Conservation (phyloP, 441 rosid genomes). For the Arabidopsis lyrata region DNA sequence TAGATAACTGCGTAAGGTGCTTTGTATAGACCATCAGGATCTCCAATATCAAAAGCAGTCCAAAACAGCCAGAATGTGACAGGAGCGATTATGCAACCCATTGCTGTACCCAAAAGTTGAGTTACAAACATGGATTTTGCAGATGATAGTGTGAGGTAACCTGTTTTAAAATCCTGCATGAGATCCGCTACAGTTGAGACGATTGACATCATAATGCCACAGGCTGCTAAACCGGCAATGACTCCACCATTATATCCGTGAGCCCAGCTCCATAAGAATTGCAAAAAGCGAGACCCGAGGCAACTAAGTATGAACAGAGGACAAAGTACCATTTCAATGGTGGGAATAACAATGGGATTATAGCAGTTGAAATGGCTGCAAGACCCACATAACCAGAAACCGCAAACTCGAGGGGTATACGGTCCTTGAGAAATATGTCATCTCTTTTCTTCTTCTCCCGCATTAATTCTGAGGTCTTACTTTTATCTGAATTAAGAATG, state of each 20-base stretch:
- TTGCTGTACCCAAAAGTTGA: constrained; percentile 74
- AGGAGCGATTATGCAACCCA: constrained; percentile 86
- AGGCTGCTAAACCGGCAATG: constrained; percentile 77
- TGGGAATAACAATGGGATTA: constrained; percentile 69
- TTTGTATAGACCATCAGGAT: constrained; percentile 74
- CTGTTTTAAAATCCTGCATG: constrained; percentile 89
- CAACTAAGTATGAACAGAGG: constrained; percentile 70
- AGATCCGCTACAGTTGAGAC: constrained; percentile 93
- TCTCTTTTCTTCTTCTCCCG: constrained; percentile 69
- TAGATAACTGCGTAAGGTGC: constrained; percentile 77
- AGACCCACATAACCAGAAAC: constrained; percentile 74
- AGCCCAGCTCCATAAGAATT: constrained; percentile 88
- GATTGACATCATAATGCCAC: constrained; percentile 85
- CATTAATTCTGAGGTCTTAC: constrained; percentile 52
- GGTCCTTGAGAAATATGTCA: constrained; percentile 69
- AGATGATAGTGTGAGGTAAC: constrained; percentile 82
- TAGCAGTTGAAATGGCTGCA: constrained; percentile 75
- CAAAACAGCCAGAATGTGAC: constrained; percentile 84
- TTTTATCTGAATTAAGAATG: constrained; percentile 38
- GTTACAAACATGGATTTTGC: constrained; percentile 89
- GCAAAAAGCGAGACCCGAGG: constrained; percentile 89
- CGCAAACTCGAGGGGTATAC: constrained; percentile 68
- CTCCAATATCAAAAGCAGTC: constrained; percentile 78
- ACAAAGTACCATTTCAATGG: constrained; percentile 82
- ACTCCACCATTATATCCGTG: constrained; percentile 80